Base-by-base conservation (phyloP, 306 rosid genomes). In the Vigna trinervia region DNA sequence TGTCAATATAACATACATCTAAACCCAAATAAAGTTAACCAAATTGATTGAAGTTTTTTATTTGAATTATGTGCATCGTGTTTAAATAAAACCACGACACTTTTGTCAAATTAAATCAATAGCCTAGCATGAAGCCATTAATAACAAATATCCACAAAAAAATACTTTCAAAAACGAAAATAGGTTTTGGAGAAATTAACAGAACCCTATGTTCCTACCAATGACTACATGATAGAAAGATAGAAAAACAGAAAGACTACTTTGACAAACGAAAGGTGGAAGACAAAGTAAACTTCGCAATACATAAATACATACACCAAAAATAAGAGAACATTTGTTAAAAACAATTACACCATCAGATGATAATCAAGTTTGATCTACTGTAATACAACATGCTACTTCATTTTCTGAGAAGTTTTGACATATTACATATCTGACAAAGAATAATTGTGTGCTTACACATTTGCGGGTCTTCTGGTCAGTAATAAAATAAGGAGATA, bases 401-500 rank as follows among this genome's bases (percentile, higher is more conserved):
- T 68, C 76, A 62, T 30, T n/a, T 12, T 71, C 51, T 20, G 30
- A 50, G 65, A 64, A 71, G 43, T 32, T 46, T 59, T 60, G 57
- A 30, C 20, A 32, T 14, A 30, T 30, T 30, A 14, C 8, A 72
- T 43, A 50, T 36, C 77, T n/a, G 28, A 69, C 71, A 54, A 81
- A 86, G 61, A 20, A 34, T 22, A 62, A 59, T 57, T 75, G 12
- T 22, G 23, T 62, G 73, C 97, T 88, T 90, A 95, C 98, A 87
- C 98, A 95, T 86, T 91, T 95, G 78, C 83, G 98, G 67, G 89
- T 90, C 88, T 86, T 92, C 79, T 83, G 93, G 82, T 95, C 91
- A 54, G 90, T 92, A 58, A 95, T 80, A 86, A 95, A 95, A 83
- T 95, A 90, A 64, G 98, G 97, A 86, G 98, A 92, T 74, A 95